Evolutionary conservation across 2,329 filamentous ascomycete species (phyloP), one percentile per base, ranked within the genome.

Genomic region (Pseudogymnoascus sp.): DNA sequence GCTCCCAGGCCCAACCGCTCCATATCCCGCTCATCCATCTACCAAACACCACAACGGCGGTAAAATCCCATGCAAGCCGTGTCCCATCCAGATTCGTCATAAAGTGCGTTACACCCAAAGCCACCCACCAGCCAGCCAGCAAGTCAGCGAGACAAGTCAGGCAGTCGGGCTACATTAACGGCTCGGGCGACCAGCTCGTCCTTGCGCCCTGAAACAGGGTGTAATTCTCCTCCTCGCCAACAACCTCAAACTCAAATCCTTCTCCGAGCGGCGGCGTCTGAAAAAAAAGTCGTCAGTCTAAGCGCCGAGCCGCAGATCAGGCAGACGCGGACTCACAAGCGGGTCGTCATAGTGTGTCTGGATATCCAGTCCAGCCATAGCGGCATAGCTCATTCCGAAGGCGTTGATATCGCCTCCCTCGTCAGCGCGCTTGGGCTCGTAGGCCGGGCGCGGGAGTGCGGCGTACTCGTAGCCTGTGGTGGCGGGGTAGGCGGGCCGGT

Each of bases 301-400:
- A 48, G 42, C 25, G 42, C 42, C 42, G 12, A 48, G 42, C 25
- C 42, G 42, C 42, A 48, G 25, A 48, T 48, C 21, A 48, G 42
- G 45, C 45, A 52, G 45, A 4, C 45, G 45, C 25, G 45, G 45
- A 59, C 55, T 39, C 21, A 59, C 55, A 59, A 39, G 21, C 55
- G 55, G 55, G 68, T 85, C 69, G 72, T 88, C 83, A 78, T 89
- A 90, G 82, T 78, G 68, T 83, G 80, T 21, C 63, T 79, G 76
- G 71, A 88, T 82, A 68, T 89, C 86, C 72, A 89, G 82, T 59
- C 80, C 79, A 63, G 82, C 67, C 73, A 88, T 80, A 68, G 85
- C 87, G 69, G 85, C 87, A 73, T 90, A 90, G 76, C 78, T 82
- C 76, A 89, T 83, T 74, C 86, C 69, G 67, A 69, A 88, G 5